Evolutionary conservation across 306 rosid species (phyloP), one percentile per base, ranked within the genome.

Genomic region (Vigna unguiculata): DNA sequence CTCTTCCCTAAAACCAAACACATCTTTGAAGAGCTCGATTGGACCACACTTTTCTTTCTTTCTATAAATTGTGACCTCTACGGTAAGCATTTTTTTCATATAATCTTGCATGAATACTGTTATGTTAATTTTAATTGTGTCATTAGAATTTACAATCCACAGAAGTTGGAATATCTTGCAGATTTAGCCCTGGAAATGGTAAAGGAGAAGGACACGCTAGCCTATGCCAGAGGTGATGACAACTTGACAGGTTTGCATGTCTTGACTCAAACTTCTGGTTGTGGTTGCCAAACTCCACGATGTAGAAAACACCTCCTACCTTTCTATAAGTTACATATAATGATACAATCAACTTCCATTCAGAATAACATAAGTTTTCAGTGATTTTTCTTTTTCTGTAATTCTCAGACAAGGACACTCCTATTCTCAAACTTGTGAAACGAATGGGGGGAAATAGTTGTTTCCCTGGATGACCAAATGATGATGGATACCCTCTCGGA

Each of bases 181-280:
- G 85, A 84, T 45, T 72, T 84, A 25, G 85, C 88, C 2, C 14
- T 77, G 71, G 30, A 52, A 61, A 47, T 84, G 88, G 19, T 81
- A 46, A 15, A 34, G 10, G 6, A 51, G 30, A 61, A 64, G 4
- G 38, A 32, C 6, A 4, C 6, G 7, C 46, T 84, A 17, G 88
- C 85, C 6, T 36, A 55, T 2, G 51, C 53, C 12, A 40, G 78
- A 9, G 75, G 45, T 41, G 55, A 1, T 3, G 16, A 25, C 4
- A 0, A 16, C 0, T 60, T 68, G 78, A 85, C 88, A 5, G 81
- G 71, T 3, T 81, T 85, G 60, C 88, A 85, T 54, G 49, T 81
- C 20, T 59, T 85, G 81, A 83, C 88, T 53, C 75, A 80, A 24
- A 84, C 62, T 58, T 53, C 65, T 3, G 6, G 3, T 62, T 75